Base-by-base conservation (phyloP, 2,329 filamentous ascomycete species). In the Claviceps cyperi region DNA sequence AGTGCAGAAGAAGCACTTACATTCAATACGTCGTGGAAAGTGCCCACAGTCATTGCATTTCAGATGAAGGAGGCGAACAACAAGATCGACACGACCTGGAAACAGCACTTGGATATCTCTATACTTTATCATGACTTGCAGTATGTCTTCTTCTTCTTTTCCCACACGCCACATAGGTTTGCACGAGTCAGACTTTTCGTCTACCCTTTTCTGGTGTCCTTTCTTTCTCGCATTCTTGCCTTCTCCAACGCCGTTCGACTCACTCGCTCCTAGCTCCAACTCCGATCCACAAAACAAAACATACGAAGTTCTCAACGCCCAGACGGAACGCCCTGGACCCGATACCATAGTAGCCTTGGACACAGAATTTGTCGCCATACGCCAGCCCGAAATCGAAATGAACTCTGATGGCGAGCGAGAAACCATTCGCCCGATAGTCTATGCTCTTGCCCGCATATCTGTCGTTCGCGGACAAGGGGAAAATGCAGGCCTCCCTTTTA, bases 301-400 rank as follows among this genome's bases (percentile, higher is more conserved):
- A 0, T 85, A 86, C 54, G 73, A 71, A 14, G 67, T 78, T 0
- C 72, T 89, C 1, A 68, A 78, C 32, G 63, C 71, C 0, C 59
- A 70, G 1, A 69, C 66, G 0, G 90, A 96, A 66, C 74, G 73
- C 6, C 88, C 86, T 1, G 75, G 76, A 0, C 75, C 83, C 0
- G 78, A 83, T 14, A 88, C 81, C 2, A 83, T 92, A 11, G 79
- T 96, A 43, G 92, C 90, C 1, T 80, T 98, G 5, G 92, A 98
- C 62, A 94, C 94, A 0, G 92, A 98, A 65, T 98, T 98, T 58
- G 94, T 98, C 7, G 83, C 89, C 21, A 78, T 96, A 2, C 86
- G 94, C 56, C 85, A 92, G 57, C 88, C 92, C 45, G 91, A 97
- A 63, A 94, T 96, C 49, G 88, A 96, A 61, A 88, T 98, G 70